Evolutionary conservation across 257 asterid genomes (phyloP).

Genomic region (Catharanthus roseus): DNA sequence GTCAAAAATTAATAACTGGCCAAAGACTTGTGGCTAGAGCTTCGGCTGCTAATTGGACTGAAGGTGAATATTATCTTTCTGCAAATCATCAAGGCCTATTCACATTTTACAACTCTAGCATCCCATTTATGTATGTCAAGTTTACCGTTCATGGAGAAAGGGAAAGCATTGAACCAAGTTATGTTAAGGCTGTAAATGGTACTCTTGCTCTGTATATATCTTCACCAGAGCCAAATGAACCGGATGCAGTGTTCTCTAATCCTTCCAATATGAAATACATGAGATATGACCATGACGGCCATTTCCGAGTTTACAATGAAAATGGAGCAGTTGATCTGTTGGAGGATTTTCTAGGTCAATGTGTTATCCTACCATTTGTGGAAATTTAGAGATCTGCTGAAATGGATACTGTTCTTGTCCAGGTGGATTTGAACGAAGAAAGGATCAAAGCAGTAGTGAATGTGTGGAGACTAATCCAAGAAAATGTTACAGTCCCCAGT

Average conservation of each 20-base stretch:
- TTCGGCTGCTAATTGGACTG: conserved; percentile 4
- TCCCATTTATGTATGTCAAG: neutral
- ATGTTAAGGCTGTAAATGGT: neutral
- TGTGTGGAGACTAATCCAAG: neutral
- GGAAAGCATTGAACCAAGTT: neutral
- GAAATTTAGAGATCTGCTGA: neutral
- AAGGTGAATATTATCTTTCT: neutral
- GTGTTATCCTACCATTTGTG: neutral
- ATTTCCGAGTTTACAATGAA: neutral
- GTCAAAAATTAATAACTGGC: neutral
- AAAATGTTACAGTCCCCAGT: neutral
- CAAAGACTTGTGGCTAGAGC: neutral
- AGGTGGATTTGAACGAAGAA: neutral
- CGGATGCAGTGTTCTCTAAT: neutral
- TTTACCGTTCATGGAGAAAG: neutral
- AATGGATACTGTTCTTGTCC: neutral
- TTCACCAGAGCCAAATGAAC: neutral
- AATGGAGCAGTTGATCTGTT: neutral
- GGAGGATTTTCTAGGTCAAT: neutral
- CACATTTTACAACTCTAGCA: neutral
- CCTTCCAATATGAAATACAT: neutral
- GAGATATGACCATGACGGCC: neutral
- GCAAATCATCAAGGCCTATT: neutral
- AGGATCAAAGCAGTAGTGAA: neutral
- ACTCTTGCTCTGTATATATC: neutral